Evolutionary conservation across 805 yeast genomes (phyloP), one percentile per base, ranked within the genome.

Genomic region (Candida pseudoglaebosa): DNA sequence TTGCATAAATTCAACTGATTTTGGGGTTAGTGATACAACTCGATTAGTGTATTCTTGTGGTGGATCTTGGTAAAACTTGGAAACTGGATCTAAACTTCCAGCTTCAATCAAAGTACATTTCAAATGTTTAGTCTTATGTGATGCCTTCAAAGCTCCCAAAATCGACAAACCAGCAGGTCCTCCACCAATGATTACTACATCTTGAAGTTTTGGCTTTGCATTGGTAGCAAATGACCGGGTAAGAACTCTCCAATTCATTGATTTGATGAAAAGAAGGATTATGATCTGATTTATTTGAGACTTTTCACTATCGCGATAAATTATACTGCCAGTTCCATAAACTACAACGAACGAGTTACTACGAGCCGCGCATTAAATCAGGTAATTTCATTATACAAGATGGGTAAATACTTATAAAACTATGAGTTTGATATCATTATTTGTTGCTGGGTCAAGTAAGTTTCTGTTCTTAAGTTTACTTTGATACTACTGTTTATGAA

Each of bases 161-260:
- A 93, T 65, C 1, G 96, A 82, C 40, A 93, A 65, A 0, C 99
- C 99, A 1, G 98, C 98, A 1, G 98, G 96, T 0, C 99, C 99
- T 5, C 95, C 98, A 26, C 99, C 99, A 26, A 93, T 84, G 38
- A 93, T 84, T 5, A 87, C 81, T 15, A 93, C 77, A 59, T 91
- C 97, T 20, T 59, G 69, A n/a, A 49, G 41, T 9, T 35, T 32
- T 9, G 37, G 36, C 7, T 12, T 28, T 3, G 39, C 30, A 9
- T 16, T 5, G 5, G 40, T 8, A 14, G 39, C 39, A 12, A 36
- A 29, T 15, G 36, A 13, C 14, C 39, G 28, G 13, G 24, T 21
- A 15, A 16, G 15, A 7, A 6, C 12, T 33, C 24, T 32, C 35
- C 24, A 32, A 22, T 12, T 22, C 26, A 22, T 22, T 22, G 26